A percentile compares a stretch with the other conserved stretches of the same genome.
Conservation (phyloP, 257 asterid genomes). For the Forsythia viridissima region DNA sequence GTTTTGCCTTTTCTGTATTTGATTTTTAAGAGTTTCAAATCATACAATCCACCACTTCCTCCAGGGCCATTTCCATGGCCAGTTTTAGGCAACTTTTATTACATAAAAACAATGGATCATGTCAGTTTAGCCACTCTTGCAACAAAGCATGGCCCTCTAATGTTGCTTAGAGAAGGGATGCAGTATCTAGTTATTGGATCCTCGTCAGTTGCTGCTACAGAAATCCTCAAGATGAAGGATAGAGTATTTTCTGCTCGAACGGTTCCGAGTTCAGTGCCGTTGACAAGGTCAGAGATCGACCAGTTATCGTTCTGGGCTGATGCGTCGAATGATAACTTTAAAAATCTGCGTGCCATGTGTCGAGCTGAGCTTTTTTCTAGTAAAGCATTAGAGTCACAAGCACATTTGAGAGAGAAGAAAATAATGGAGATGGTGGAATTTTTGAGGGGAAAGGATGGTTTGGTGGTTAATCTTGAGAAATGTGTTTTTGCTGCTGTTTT, state of each 20-base stretch:
- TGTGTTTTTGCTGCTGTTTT: conserved; percentile 36
- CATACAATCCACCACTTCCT: conserved; percentile 33
- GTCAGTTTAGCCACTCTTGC: conserved; percentile 34
- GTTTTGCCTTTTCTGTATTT: conserved; percentile 8
- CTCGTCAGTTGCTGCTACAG: conserved; percentile 41
- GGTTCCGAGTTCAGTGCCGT: conserved; percentile 29
- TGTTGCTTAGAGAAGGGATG: conserved; percentile 36
- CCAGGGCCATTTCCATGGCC: conserved; percentile 69
- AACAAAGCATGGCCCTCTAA: conserved; percentile 41
- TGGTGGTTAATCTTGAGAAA: conserved; percentile 24
- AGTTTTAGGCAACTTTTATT: conserved; percentile 37
- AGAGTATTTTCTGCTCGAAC: conserved; percentile 29
- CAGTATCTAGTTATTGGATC: conserved; percentile 43
- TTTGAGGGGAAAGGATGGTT: conserved; percentile 35
- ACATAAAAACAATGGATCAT: conserved; percentile 26
- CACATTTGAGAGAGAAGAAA: conserved; percentile 31
- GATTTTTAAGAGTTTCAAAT: conserved; percentile 20
- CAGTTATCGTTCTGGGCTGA: conserved; percentile 37
- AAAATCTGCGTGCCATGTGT: conserved; percentile 27
- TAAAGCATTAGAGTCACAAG: conserved; percentile 33
- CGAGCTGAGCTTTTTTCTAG: conserved; percentile 41
- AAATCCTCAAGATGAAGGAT: conserved; percentile 40
- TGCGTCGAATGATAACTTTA: conserved; percentile 29
- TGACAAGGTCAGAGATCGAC: conserved; percentile 25
- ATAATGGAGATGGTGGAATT: conserved; percentile 33